phyloP scores from a whole-genome alignment of 768 basidiomycete genomes.

The Tricholoma saponaceum region DNA sequence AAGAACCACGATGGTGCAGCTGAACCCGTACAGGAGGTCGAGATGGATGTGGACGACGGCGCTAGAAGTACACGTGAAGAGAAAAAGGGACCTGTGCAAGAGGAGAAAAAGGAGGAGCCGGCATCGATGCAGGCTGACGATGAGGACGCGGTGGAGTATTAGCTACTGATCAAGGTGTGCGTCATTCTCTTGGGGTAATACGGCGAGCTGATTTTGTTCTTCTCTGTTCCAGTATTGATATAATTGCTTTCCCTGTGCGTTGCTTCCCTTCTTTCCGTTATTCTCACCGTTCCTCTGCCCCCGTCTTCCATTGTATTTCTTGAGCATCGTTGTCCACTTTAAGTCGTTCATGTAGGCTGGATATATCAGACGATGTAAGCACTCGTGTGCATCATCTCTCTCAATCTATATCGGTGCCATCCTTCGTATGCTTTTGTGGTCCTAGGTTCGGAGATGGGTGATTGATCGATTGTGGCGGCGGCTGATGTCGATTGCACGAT shows the following conservation, averaged over 20 bases:
- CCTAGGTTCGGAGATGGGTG: not conserved
- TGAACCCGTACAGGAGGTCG: constrained; percentile 10
- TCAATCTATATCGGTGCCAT: not conserved
- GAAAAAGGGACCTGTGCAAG: constrained; percentile 32
- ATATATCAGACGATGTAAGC: not conserved
- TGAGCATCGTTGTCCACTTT: not conserved
- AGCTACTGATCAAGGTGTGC: constrained; percentile 23
- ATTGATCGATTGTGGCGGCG: not conserved
- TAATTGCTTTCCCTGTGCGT: constrained; percentile 26
- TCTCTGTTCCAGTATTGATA: constrained; percentile 9
- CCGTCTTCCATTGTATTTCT: not conserved
- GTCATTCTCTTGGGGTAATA: not conserved
- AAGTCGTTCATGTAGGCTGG: not conserved
- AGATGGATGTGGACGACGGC: constrained; percentile 38
- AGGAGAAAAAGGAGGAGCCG: constrained; percentile 52
- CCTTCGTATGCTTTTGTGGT: not conserved
- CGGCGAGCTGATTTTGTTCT: not conserved
- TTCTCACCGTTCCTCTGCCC: constrained; percentile 16
- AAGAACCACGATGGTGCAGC: not conserved
- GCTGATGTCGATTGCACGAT: too few relatives aligned
- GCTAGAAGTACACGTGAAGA: constrained; percentile 23
- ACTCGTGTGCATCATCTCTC: not conserved
- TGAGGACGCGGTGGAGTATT: constrained; percentile 83
- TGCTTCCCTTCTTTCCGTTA: constrained; percentile 17
- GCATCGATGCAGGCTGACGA: constrained; percentile 61